Base-by-base conservation (phyloP, 352 stramenopile species). In the Phytophthora sp. region DNA sequence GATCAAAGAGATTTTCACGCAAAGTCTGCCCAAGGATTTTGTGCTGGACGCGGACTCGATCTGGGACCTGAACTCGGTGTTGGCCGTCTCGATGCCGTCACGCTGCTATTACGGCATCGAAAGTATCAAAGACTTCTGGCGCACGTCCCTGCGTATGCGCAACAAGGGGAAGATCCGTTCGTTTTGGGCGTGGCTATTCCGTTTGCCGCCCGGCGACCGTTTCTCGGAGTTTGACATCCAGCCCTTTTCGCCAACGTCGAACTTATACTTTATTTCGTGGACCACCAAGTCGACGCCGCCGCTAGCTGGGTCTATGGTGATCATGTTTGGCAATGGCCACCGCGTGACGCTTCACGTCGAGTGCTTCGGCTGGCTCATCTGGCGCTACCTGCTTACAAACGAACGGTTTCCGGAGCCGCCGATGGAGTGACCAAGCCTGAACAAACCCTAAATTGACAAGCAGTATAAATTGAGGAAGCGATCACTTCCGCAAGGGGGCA, bases 151-250 rank as follows among this genome's bases (percentile, higher is more conserved):
- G 44, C 81, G 85, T 2, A 94, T 94, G 85, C 82, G 85, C 62
- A 94, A 94, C 71, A 94, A 94, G 66, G 85, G 85, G 67, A 94
- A 94, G 65, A 94, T 94, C 64, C 82, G 85, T 13, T 92, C 82
- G 39, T 94, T 94, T 66, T 94, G 85, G 85, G 85, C 82, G 7
- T 94, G 85, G 85, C 66, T 94, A 3, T 94, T 94, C 54, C 85
- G 85, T 0, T 49, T 94, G 31, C 81, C 81, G 6, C 85, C 85
- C 0, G 85, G 85, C 12, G 85, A 94, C 45, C 81, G 85, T 24
- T 94, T 94, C 62, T 66, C 54, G 13, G 79, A 89, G 69, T 94
- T 94, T 42, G 69, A 77, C 18, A 94, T 94, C 42, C 72, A 87
- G 61, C 83, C 85, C 17, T 94, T 94, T 54, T 89, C 85, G 6